Evolutionary conservation across 306 rosid species (phyloP), one percentile per base, ranked within the genome.

Genomic region (Crotalaria pallida): DNA sequence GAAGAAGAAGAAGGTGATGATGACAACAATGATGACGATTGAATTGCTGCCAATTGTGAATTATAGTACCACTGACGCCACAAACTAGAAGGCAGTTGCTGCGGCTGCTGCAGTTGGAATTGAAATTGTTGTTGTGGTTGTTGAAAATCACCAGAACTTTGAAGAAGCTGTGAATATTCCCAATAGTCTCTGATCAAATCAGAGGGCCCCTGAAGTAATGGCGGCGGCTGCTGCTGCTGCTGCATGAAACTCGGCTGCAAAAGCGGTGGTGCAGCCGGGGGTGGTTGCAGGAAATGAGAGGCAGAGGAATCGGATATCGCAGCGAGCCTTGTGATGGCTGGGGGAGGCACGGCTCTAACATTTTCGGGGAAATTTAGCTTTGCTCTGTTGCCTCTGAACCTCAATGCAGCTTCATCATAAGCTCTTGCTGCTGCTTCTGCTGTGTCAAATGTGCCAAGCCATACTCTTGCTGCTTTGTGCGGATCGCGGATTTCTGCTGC

Each of bases 401-500:
- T 81, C 79, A 95, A 76, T 66, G 99, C 99, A 3, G 99, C 99
- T 47, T 84, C 96, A 36, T 95, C 99, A 70, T 95, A 95, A 10
- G 99, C 99, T 58, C 89, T 60, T 5, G 99, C 99, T 3, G 99
- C 97, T 0, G 92, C 95, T 79, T 95, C 97, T 5, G 97, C 99
- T 2, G 97, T 95, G 10, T 94, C 97, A 58, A 91, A 94, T 0
- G 99, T 94, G 6, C 99, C 99, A 2, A 94, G 97, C 99, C 99
- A 94, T 3, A 94, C 99, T 44, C 99, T 76, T 16, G 97, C 92
- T 11, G 99, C 99, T 77, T 89, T 94, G 69, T 91, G 96, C 0
- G 99, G 99, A 51, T 94, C 99, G 0, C 99, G 90, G 15, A 94
- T 94, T 73, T 94, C 99, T 2, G 99, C 99, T 38, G 99, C 99